Evolutionary conservation across 2,329 filamentous ascomycete species (phyloP), one percentile per base, ranked within the genome.

Genomic region (Sporothrix brunneoviolacea): DNA sequence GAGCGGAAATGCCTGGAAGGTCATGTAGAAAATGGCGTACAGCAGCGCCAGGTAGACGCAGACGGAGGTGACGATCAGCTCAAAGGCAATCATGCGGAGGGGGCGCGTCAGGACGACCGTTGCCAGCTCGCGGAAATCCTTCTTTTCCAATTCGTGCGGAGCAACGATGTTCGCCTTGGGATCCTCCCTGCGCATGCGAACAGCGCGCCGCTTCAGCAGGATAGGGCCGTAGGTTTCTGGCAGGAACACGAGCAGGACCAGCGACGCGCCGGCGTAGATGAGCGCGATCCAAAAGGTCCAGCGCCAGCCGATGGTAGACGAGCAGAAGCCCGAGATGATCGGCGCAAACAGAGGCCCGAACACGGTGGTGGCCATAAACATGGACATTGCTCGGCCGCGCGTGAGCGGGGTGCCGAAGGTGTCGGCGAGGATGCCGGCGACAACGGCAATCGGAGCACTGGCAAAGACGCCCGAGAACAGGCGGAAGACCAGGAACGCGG

Each of bases 1-100:
- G 53, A 83, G 73, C 2, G 82, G 82, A 62, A 84, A 91, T 3
- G 84, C 83, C 63, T 88, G 81, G 59, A 91, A 88, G 61, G 82
- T 88, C 67, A 91, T 86, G 71, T 79, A 79, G 60, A 79, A 78
- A 57, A 79, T 76, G 43, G 71, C 76, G 61, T 89, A 91, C 30
- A 82, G 75, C 24, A 91, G 71, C 30, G 86, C 81, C 10, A 90
- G 71, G 64, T 89, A 91, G 60, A 79, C 62, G 63, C 83, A 88
- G 1, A 77, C 80, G 43, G 81, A 83, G 21, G 82, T 72, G 8
- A 91, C 85, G 44, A 91, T 85, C 43, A 84, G 82, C 61, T 93
- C 88, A 38, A 76, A 82, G 45, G 77, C 39, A 28, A 85, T 70
- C 87, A 91, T 91, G 22, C 83, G 75, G 6, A 90, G 65, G 0